Evolutionary conservation across 768 basidiomycete genomes (phyloP).

Genomic region (Tricholoma furcatifolium): DNA sequence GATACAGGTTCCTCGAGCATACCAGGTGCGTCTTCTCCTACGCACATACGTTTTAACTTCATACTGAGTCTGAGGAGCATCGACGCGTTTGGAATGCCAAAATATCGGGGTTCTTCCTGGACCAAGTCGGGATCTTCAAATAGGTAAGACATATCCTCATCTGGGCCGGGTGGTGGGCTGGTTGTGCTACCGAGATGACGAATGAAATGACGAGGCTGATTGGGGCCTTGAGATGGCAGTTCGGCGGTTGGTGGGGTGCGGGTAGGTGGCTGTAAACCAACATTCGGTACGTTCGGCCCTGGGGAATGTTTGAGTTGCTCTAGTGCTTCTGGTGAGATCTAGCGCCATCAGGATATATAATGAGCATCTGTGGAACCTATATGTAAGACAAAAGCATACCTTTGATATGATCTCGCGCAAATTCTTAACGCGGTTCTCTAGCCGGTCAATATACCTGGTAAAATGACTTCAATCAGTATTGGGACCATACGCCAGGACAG

Average conservation of each 20-base stretch:
- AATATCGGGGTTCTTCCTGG: constrained; percentile 42
- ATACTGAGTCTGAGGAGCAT: constrained; percentile 52
- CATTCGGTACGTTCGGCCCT: too few relatives aligned
- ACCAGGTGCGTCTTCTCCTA: constrained; percentile 23
- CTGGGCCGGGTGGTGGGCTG: constrained; percentile 9
- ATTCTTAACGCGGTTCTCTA: constrained; percentile 59
- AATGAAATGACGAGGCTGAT: constrained; percentile 8
- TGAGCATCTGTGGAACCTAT: neutral
- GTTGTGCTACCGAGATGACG: constrained; percentile 4
- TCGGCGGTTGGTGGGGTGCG: neutral
- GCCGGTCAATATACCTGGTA: constrained; percentile 51
- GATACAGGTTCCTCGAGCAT: neutral
- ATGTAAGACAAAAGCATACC: constrained; percentile 20
- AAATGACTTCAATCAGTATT: neutral
- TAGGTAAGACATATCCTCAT: constrained; percentile 32
- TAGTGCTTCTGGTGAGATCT: constrained; percentile 53
- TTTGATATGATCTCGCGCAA: constrained; percentile 52
- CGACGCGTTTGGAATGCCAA: constrained; percentile 54
- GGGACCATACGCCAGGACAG: neutral
- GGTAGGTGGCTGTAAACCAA: neutral
- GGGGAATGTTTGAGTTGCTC: constrained; percentile 10
- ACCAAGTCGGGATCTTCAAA: constrained; percentile 37
- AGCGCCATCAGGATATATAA: neutral
- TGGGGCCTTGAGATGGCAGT: constrained; percentile 1
- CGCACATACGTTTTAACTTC: constrained; percentile 54